Evolutionary conservation across 2,329 filamentous ascomycete genomes (phyloP), one percentile per base, ranked within the genome.

Genomic region (Corniculantispora saksenae): DNA sequence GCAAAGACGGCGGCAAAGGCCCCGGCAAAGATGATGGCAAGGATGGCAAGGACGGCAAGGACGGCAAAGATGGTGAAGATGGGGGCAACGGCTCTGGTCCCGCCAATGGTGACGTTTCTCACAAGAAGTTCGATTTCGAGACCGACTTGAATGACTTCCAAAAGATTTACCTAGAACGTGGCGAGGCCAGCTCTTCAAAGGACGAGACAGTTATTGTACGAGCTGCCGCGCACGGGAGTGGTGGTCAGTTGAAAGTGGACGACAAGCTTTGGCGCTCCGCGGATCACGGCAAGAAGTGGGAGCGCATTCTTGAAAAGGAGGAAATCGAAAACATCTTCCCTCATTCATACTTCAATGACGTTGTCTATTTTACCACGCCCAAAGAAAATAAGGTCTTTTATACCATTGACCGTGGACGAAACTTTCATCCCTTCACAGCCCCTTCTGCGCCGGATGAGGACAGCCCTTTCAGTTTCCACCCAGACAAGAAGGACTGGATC

Each of bases 271-370:
- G 84, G 77, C 84, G 96, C 63, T 91, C 92, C 0, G 86, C 89
- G 62, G 89, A 99, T 74, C 94, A 97, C 72, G 95, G 95, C 72
- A 97, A 97, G 79, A 89, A 80, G 2, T 99, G 95, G 94, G 81
- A 88, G 27, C 81, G 75, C 61, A 88, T 89, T 53, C 84, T 96
- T 3, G 83, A 91, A 65, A 86, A 87, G 38, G 87, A 94, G 69
- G 81, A 87, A 2, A 86, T 98, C 64, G 80, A 84, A 53, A 82
- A 80, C 23, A 92, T 99, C 69, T 85, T 90, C 64, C 91, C 91
- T 27, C 93, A 99, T 74, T 83, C 83, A 56, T 91, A 93, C 77
- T 90, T 92, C 77, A 93, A 91, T 71, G 93, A 97, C 73, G 85
- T 89, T 48, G 91, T 95, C 32, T 99, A 92, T 77, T 93, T 99